phyloP scores from a whole-genome alignment of 1,284 basidiomycete genomes.

The Coniophora puteana region DNA sequence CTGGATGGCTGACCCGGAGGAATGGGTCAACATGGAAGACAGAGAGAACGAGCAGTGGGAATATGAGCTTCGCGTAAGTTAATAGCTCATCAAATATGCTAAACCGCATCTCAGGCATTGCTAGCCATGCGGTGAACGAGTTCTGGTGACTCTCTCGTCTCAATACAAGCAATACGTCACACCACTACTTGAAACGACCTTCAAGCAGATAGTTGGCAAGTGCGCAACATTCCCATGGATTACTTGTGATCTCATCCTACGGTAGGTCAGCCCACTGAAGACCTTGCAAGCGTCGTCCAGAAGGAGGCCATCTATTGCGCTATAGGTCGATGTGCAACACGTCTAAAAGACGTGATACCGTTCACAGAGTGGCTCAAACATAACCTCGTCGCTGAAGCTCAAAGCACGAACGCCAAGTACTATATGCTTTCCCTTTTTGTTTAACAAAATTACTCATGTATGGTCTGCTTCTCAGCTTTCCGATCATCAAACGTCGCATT shows the following conservation, averaged over 20 bases:
- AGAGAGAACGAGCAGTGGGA: conserved; percentile 88
- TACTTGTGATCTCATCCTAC: conserved; percentile 4
- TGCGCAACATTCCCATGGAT: conserved; percentile 5
- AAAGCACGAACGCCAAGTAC: conserved; percentile 53
- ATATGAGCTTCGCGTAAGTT: conserved; percentile 76
- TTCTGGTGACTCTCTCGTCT: conserved; percentile 74
- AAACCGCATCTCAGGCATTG: conserved; percentile 8
- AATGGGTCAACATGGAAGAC: conserved; percentile 84
- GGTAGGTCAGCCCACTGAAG: conserved; percentile 50
- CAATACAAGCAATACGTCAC: conserved; percentile 74
- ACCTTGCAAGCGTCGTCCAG: conserved; percentile 65
- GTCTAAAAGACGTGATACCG: conserved; percentile 61
- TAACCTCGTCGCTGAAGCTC: conserved; percentile 55
- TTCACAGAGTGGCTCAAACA: conserved; percentile 66
- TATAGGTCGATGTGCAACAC: conserved; percentile 74
- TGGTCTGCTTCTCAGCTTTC: conserved; percentile 60
- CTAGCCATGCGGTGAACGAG: conserved; percentile 85
- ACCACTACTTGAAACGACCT: conserved; percentile 62
- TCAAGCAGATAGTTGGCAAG: conserved; percentile 54
- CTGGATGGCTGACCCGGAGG: conserved; percentile 84
- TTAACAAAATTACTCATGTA: conserved; percentile 6
- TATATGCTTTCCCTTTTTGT: conserved; percentile 18
- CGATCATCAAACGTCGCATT: conserved; percentile 85
- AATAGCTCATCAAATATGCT: conserved; percentile 1
- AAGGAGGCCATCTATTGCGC: conserved; percentile 90